phyloP scores from a whole-genome alignment of 495 filamentous ascomycete species.

The Penicillium silybi region DNA sequence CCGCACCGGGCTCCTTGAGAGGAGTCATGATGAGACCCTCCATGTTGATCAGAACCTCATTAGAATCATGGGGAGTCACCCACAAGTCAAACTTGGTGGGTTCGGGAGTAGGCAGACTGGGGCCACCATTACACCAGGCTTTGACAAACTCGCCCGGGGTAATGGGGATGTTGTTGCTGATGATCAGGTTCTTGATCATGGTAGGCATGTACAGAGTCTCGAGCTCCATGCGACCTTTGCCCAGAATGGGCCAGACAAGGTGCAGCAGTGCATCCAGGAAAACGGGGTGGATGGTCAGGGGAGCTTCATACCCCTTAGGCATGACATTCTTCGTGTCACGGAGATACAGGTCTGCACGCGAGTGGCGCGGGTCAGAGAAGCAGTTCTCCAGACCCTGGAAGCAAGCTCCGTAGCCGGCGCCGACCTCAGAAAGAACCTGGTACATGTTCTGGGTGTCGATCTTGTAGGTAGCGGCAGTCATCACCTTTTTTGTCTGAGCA shows the following conservation, averaged over 20 bases:
- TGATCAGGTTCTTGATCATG: conserved; percentile 28
- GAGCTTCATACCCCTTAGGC: conserved; percentile 26
- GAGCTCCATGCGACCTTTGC: conserved; percentile 36
- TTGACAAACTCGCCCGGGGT: conserved; percentile 24
- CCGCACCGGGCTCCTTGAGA: conserved; percentile 19
- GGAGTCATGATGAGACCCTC: conserved; percentile 34
- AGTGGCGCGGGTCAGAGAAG: conserved; percentile 15
- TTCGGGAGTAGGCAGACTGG: conserved; percentile 19
- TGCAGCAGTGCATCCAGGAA: conserved; percentile 28
- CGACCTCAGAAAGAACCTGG: conserved; percentile 21
- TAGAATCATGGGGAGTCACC: conserved; percentile 19
- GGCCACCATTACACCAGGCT: conserved; percentile 30
- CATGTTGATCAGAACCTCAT: conserved; percentile 26
- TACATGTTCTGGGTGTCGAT: conserved; percentile 21
- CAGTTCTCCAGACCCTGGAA: conserved; percentile 25
- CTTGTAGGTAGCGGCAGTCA: conserved; percentile 12
- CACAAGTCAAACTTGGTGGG: conserved; percentile 35
- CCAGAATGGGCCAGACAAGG: conserved; percentile 38
- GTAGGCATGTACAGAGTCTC: conserved; percentile 43
- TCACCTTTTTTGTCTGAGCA: conserved; percentile 9
- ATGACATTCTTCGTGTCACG: conserved; percentile 23
- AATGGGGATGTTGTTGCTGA: conserved; percentile 21
- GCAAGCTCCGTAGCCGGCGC: conserved; percentile 18
- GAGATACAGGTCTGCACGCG: conserved; percentile 20
- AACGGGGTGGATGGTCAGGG: conserved; percentile 22